phyloP scores from a whole-genome alignment of 1,284 basidiomycete genomes.

The Malassezia psittaci region DNA sequence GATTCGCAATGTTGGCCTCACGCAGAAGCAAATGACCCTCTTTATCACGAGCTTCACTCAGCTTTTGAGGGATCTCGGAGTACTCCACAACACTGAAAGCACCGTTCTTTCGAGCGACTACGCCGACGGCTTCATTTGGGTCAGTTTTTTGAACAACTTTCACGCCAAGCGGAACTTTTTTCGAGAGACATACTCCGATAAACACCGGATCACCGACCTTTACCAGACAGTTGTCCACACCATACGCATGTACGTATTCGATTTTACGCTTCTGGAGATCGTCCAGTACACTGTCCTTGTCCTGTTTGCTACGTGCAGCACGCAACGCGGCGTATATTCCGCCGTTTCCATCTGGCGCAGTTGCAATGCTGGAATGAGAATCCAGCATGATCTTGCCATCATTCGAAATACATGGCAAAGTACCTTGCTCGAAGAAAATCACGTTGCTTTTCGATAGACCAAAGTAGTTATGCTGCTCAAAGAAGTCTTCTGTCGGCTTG shows the following conservation, averaged over 20 bases:
- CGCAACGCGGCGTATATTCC: conserved; percentile 90
- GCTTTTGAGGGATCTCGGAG: conserved; percentile 80
- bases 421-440: conserved; percentile 94
- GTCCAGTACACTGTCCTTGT: conserved; percentile 62
- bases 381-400: conserved; percentile 91
- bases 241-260: conserved; percentile 84
- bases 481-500: conserved; percentile 73
- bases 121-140: conserved; percentile 85
- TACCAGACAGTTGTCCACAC: conserved; percentile 98
- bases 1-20: conserved; percentile 94
- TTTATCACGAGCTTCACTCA: conserved; percentile 65
- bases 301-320: conserved; percentile 55
- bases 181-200: conserved; percentile 79
- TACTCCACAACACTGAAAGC: conserved; percentile 93
- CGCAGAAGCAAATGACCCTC: conserved; percentile 67
- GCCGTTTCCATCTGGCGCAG: conserved; percentile 95
- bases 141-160: conserved; percentile 87
- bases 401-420: conserved; percentile 83
- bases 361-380: conserved; percentile 64
- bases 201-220: conserved; percentile 94
- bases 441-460: conserved; percentile 72
- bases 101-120: conserved; percentile 70
- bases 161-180: conserved; percentile 76
- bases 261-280: conserved; percentile 70
- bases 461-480: conserved; percentile 68